These are phyloP conservation scores for Kentomonas sorsogonicus DNA, from an alignment of 208 protist species.

Conservation along the genomic window DNA sequence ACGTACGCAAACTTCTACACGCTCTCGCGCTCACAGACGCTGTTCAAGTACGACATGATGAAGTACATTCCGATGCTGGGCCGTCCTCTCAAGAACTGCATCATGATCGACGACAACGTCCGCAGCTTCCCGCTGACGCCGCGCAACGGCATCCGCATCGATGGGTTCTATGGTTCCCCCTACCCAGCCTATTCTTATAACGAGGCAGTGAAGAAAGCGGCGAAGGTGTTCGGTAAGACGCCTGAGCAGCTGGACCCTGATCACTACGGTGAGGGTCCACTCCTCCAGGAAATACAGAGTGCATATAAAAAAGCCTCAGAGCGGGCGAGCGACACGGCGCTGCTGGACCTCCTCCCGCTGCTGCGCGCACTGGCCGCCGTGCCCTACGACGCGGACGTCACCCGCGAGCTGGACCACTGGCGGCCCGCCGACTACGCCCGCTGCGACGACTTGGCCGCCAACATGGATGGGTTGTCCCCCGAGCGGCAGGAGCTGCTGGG, in stretches of 20 bases:
- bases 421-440: conserved; percentile 54
- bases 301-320: no score
- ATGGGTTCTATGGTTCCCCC: conserved; percentile 51
- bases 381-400: conserved; percentile 35
- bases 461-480: neutral
- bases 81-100: conserved; percentile 40
- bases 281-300: no score
- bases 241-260: no score
- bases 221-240: no score
- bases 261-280: no score
- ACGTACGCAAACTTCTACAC: conserved; percentile 84
- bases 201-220: no score
- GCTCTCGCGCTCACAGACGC: conserved; percentile 76
- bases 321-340: conserved; percentile 36
- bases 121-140: conserved; percentile 84
- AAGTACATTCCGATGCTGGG: conserved; percentile 87
- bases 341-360: conserved; percentile 73
- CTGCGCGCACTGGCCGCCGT: conserved; percentile 45
- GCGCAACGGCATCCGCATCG: conserved; percentile 68
- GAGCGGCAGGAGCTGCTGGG: neutral
- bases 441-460: conserved; percentile 68
- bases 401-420: conserved; percentile 78
- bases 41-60: conserved; percentile 73
- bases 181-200: no score
- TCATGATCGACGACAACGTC: conserved; percentile 87